Evolutionary conservation across 1,284 basidiomycete species (phyloP), one percentile per base, ranked within the genome.

Genomic region (Anthracocystis setariae): DNA sequence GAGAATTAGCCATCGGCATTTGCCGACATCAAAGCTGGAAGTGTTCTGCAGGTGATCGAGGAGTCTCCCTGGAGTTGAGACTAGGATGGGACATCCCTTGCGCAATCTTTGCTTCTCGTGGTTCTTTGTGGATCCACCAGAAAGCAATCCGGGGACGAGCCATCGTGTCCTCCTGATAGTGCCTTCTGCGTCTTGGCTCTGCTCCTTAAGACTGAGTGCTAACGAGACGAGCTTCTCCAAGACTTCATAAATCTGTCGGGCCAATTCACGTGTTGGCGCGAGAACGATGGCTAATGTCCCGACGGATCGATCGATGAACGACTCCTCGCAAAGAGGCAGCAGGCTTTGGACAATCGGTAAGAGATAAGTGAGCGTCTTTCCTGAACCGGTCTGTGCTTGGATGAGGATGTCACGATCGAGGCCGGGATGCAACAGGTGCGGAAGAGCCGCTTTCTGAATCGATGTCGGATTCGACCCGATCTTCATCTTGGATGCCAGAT

Each of bases 311-410:
- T 93, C 93, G 55, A 83, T 82, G 45, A 82, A 79, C 1, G 92
- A 93, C 33, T 78, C 74, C 21, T 89, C 88, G 54, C 93, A 92
- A 33, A 98, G 86, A 0, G 93, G 93, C 25, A 98, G 87, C 40
- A 96, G 89, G 80, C 95, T 92, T 76, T 98, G 93, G 38, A 99
- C 88, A 82, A 98, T 94, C 18, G 96, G 96, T 4, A 98, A 88
- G 17, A 98, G 88, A 85, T 92, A 99, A 3, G 95, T 89, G 21
- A 98, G 86, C 0, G 95, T 98, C 85, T 98, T 98, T 76, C 96
- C 96, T 0, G 94, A 98, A 62, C 96, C 96, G 0, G 96, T 98
- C 83, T 99, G 95, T 5, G 93, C 92, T 82, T 98, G 94, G 53
- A 99, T 91, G 81, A 98, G 94, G 15, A 93, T 88, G 83, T 98